These are phyloP conservation scores for Phytophthora sansomeana DNA, from an alignment of 352 stramenopile species.

Conservation along the genomic window DNA sequence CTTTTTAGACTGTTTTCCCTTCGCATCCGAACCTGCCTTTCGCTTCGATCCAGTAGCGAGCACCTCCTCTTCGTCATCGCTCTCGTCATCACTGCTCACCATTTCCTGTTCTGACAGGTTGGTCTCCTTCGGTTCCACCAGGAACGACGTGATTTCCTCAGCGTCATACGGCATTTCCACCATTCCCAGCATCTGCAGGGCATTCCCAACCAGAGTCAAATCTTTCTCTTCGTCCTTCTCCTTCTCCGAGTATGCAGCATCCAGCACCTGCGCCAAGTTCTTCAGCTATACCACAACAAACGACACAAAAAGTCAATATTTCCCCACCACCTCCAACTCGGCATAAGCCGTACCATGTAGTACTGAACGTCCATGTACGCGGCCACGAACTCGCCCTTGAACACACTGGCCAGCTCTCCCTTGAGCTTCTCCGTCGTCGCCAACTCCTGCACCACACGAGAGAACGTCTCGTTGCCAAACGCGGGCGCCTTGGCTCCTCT, in stretches of 20 bases:
- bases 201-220: conserved; percentile 69
- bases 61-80: conserved; percentile 50
- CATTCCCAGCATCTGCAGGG: conserved; percentile 72
- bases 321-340: neutral
- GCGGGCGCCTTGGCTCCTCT: conserved; percentile 20
- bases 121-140: conserved; percentile 55
- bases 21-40: conserved; percentile 43
- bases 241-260: conserved; percentile 41
- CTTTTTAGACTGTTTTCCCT: conserved; percentile 51
- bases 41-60: conserved; percentile 49
- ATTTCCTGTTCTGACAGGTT: conserved; percentile 43
- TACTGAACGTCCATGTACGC: conserved; percentile 90
- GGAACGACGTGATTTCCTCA: conserved; percentile 74
- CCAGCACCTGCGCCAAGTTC: conserved; percentile 70
- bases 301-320: conserved; percentile 1
- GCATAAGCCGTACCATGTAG: conserved; percentile 66
- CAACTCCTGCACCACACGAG: conserved; percentile 77
- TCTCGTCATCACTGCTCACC: conserved; percentile 56
- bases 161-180: conserved; percentile 73
- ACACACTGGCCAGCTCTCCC: conserved; percentile 81
- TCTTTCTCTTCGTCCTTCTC: conserved; percentile 53
- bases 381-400: conserved; percentile 87
- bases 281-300: conserved; percentile 49
- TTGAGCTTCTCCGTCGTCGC: conserved; percentile 75
- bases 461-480: conserved; percentile 91